Conservation (phyloP, 352 stramenopile species). For the Globisporangium cystogenes region DNA sequence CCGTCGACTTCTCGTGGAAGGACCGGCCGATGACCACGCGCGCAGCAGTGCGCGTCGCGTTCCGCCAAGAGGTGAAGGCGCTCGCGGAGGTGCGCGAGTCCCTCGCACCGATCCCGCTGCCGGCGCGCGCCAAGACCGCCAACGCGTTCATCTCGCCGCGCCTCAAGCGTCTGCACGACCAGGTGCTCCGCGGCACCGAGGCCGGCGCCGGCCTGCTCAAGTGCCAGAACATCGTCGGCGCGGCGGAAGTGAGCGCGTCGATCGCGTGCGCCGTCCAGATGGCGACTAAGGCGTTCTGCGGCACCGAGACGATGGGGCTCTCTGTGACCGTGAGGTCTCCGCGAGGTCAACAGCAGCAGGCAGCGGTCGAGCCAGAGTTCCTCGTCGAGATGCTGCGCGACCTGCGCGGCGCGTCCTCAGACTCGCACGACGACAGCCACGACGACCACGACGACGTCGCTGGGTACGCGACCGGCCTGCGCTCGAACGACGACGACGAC, state of each 20-base stretch:
- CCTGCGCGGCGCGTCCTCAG: neutral
- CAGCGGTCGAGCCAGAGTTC: neutral
- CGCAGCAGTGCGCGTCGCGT: slow-evolving; percentile 42
- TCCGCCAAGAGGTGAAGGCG: slow-evolving; percentile 33
- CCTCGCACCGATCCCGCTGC: slow-evolving; percentile 11
- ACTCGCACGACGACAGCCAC: too few species aligned
- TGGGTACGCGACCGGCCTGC: neutral
- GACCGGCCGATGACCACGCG: slow-evolving; percentile 42
- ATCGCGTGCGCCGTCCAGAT: slow-evolving; percentile 8
- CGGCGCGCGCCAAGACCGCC: slow-evolving; percentile 1
- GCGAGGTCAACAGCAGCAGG: neutral
- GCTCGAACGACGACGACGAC: neutral
- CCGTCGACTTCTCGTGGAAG: slow-evolving; percentile 32
- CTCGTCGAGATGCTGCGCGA: slow-evolving; percentile 7
- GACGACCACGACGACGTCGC: neutral
- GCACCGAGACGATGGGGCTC: slow-evolving; percentile 2
- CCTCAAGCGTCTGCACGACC: slow-evolving; percentile 30
- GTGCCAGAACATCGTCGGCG: slow-evolving; percentile 4
- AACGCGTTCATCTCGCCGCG: slow-evolving; percentile 35
- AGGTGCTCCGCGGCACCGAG: slow-evolving; percentile 22
- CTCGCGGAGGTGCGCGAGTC: slow-evolving; percentile 22
- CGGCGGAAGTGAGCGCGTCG: slow-evolving; percentile 1
- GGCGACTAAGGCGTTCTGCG: slow-evolving; percentile 5
- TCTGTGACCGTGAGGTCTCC: neutral
- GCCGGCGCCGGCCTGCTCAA: slow-evolving; percentile 14